phyloP scores from a whole-genome alignment of 163 green algal species.

The Scenedesmus sp. region DNA sequence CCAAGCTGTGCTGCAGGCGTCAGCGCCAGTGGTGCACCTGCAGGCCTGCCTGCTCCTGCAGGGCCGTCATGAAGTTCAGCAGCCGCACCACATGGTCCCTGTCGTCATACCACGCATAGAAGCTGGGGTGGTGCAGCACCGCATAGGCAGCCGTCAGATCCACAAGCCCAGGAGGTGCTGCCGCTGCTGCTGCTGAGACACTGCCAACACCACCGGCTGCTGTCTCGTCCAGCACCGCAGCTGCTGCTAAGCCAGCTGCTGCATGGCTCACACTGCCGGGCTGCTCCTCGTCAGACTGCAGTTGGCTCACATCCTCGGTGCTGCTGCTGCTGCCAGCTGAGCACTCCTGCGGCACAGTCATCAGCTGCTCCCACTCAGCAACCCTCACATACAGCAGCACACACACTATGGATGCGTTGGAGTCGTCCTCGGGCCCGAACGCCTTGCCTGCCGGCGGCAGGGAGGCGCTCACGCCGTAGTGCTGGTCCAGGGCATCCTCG shows the following conservation, averaged over 20 bases:
- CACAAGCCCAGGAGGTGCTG: neutral
- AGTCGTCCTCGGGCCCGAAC: neutral
- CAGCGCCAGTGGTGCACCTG: constrained; percentile 8
- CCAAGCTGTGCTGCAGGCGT: neutral
- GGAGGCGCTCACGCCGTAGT: neutral
- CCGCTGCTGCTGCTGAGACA: neutral
- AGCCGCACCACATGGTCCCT: constrained; percentile 1
- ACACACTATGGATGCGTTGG: neutral
- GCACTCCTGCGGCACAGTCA: neutral
- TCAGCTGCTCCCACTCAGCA: neutral
- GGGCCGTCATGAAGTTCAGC: neutral
- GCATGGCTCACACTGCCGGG: neutral
- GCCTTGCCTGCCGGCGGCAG: neutral
- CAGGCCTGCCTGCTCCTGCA: neutral
- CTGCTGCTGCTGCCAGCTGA: neutral
- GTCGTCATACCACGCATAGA: neutral
- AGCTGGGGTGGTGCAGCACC: neutral
- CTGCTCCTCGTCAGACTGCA: neutral
- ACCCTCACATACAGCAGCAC: neutral
- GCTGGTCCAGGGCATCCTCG: neutral
- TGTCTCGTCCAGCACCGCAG: neutral
- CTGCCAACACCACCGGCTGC: neutral
- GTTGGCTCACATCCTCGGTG: neutral
- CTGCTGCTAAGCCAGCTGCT: neutral
- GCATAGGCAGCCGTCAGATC: neutral